Percentiles rank a stretch among this genome's conserved stretches.
Evolutionary conservation across 768 basidiomycete species (phyloP).

Genomic region (Xerocomellus intermedius): DNA sequence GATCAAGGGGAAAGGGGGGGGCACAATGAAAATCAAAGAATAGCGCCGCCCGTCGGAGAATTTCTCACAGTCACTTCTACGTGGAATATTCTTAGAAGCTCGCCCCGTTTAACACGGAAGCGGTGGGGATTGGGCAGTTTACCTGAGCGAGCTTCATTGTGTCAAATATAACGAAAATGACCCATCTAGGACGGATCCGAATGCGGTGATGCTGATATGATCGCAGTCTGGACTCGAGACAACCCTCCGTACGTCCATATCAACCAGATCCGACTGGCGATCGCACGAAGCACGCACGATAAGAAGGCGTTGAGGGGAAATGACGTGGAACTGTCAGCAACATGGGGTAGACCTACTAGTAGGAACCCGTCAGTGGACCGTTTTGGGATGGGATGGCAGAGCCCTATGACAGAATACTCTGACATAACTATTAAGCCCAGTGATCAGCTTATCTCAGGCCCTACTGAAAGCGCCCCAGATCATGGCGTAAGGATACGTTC

Average conservation of each 20-base stretch:
- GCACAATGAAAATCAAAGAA: slow-evolving; percentile 5
- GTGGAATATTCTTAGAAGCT: slow-evolving; percentile 10
- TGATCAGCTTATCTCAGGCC: slow-evolving; percentile 17
- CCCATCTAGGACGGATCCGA: slow-evolving; percentile 22
- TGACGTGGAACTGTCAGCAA: slow-evolving; percentile 25
- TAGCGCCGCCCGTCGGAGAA: neutral
- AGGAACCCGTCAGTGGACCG: neutral
- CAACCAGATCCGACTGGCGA: slow-evolving; percentile 15
- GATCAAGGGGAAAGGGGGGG: neutral
- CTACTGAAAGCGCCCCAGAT: slow-evolving; percentile 9
- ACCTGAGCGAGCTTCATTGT: slow-evolving; percentile 9
- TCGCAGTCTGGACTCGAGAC: slow-evolving; percentile 6
- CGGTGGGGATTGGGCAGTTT: slow-evolving; percentile 5
- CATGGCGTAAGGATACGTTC: slow-evolving; percentile 16
- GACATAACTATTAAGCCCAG: slow-evolving; percentile 6
- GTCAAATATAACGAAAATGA: slow-evolving; percentile 8
- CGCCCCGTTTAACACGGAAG: slow-evolving; percentile 24
- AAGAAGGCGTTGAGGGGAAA: slow-evolving; percentile 10
- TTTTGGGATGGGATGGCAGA: slow-evolving; percentile 1
- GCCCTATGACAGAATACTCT: slow-evolving; percentile 2
- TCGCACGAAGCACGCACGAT: slow-evolving; percentile 10
- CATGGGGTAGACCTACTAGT: neutral
- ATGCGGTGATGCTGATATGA: slow-evolving; percentile 8
- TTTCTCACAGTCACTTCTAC: slow-evolving; percentile 20
- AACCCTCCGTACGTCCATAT: slow-evolving; percentile 6